Conservation (phyloP, 2,329 filamentous ascomycete species). For the Ophiocordyceps unilateralis region DNA sequence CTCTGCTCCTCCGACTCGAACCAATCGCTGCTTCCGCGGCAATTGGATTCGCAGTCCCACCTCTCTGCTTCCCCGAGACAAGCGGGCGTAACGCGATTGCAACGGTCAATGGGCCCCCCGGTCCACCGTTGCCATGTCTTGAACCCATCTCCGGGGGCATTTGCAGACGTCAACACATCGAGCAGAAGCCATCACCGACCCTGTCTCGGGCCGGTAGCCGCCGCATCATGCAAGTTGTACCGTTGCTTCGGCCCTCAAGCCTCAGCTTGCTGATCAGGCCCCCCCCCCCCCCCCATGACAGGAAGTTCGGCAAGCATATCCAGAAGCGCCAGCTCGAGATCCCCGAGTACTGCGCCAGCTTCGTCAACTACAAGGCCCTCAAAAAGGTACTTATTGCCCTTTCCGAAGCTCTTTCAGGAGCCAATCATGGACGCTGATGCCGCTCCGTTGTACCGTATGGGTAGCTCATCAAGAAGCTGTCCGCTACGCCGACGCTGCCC, state of each 20-base stretch:
- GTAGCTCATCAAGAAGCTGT: slow-evolving; percentile 96
- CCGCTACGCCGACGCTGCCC: slow-evolving; percentile 69
- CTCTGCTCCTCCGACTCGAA: neutral
- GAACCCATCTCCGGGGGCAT: neutral
- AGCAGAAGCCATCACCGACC: neutral
- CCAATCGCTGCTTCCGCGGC: neutral
- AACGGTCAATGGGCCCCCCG: neutral
- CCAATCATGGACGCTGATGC: neutral
- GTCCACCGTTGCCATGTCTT: neutral
- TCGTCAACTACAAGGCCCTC: slow-evolving; percentile 97
- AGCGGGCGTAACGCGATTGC: too few relatives aligned
- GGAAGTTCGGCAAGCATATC: slow-evolving; percentile 99
- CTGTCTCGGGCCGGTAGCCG: neutral
- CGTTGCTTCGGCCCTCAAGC: neutral
- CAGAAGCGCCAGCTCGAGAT: slow-evolving; percentile 98
- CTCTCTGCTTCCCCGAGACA: too few relatives aligned
- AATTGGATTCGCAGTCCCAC: too few relatives aligned
- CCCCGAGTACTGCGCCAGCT: slow-evolving; percentile 96
- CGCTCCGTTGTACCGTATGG: neutral
- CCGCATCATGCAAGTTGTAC: neutral
- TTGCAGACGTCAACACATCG: neutral
- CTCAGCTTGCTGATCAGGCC: neutral
- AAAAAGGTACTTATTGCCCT: slow-evolving; percentile 58
- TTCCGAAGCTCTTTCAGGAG: neutral
- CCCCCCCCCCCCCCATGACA: too few relatives aligned